Conservation (phyloP, 305 asterid genomes). For the Nicotiana rustica region DNA sequence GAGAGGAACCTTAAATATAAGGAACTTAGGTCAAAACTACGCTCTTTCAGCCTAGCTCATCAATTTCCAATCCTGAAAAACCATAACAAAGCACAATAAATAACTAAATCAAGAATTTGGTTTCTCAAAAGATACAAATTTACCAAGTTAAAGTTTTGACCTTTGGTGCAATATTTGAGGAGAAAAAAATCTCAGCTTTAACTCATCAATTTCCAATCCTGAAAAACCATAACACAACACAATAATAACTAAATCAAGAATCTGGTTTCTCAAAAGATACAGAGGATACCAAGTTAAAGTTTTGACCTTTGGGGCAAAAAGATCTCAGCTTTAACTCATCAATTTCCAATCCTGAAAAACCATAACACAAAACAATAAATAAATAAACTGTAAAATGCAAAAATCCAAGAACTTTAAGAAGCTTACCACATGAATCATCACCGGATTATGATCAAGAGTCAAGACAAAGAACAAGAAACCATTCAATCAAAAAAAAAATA, state of each 20-base stretch:
- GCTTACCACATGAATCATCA: conserved; percentile 45
- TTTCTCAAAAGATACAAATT: not conserved
- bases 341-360: not conserved
- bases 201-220: conserved; percentile 26
- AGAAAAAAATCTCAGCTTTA: not conserved
- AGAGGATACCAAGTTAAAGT: not conserved
- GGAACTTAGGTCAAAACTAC: not conserved
- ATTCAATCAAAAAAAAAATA: conserved; percentile 31
- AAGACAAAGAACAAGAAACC: conserved; percentile 32
- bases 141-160: not conserved
- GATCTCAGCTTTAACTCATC: conserved; percentile 15
- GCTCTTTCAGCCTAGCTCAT: not conserved
- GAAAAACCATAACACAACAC: not conserved
- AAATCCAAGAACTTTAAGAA: conserved; percentile 5
- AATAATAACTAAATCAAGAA: not conserved
- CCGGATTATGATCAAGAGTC: conserved; percentile 28
- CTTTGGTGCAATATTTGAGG: not conserved
- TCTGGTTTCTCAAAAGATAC: not conserved
- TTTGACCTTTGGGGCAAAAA: not conserved
- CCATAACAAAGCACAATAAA: not conserved
- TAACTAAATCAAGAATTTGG: conserved; percentile 9
- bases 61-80: conserved; percentile 31
- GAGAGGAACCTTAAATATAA: no score
- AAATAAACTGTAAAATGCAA: not conserved
- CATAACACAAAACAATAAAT: not conserved